These are phyloP conservation scores for Pseudoneurospora amorphoporcata DNA, from an alignment of 495 filamentous ascomycete genomes.

Conservation along the genomic window DNA sequence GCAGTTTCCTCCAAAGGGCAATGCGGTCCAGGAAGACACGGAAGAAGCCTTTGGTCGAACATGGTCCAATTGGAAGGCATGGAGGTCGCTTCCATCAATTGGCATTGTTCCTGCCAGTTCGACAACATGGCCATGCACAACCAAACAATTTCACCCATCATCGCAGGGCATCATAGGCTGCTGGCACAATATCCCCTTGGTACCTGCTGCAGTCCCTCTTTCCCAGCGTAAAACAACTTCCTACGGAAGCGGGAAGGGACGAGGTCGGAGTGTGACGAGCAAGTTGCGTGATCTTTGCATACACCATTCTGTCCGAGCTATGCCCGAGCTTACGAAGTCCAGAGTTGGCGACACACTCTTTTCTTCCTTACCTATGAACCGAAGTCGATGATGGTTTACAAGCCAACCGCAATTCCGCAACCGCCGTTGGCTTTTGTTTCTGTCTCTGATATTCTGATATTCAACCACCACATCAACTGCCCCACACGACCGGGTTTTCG, in stretches of 20 bases:
- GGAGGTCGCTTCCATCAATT: background rate
- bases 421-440: conserved; percentile 3
- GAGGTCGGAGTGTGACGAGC: background rate
- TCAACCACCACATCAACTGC: background rate
- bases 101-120: background rate
- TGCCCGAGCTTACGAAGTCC: conserved; percentile 1
- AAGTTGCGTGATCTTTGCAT: background rate
- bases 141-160: background rate
- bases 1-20: background rate
- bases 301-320: conserved; percentile 5
- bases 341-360: background rate
- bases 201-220: conserved; percentile 1
- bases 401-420: conserved; percentile 4
- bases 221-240: background rate
- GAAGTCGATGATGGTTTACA: conserved; percentile 1
- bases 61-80: background rate
- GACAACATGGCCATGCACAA: background rate
- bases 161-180: background rate
- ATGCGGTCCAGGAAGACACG: background rate
- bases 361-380: background rate
- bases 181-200: conserved; percentile 2
- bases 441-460: background rate
- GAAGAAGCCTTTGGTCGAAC: background rate
- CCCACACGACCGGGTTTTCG: background rate
- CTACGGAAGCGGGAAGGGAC: background rate